Base-by-base conservation (phyloP, 352 stramenopile genomes). In the Pythium insidiosum region DNA sequence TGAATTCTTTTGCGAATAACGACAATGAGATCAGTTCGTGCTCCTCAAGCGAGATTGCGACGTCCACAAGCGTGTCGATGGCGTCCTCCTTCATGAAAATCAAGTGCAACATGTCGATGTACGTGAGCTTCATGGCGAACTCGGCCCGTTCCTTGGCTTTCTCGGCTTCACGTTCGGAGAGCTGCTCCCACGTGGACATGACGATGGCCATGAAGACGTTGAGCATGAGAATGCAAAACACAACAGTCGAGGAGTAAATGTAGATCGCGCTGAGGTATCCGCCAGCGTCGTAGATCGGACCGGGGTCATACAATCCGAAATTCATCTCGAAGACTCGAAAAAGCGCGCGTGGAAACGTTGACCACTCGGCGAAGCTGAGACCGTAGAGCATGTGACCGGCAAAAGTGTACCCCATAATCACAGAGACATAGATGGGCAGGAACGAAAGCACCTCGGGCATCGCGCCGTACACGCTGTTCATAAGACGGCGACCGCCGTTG, bases 191-290 rank as follows among this genome's bases (percentile, higher is more conserved):
- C 21, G 70, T 85, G 31, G 60, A 80, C 70, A 85, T 83, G 38
- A 85, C 69, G 46, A 85, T 85, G 16, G 73, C 73, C 73, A 85
- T 85, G 46, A 85, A 85, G 1, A 85, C 63, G 37, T 85, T 85
- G 30, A 85, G 66, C 73, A 85, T 81, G 44, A 85, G 68, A 45
- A 85, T 85, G 44, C 69, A 83, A 41, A 85, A 85, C 5, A 85
- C 68, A 26, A 74, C 52, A 37, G 73, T 85, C 2, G 67, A 65
- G 7, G 73, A 73, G 58, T 85, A 85, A 43, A 85, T 81, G 55
- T 76, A 85, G 41, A 81, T 71, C 16, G 66, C 69, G 26, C 73
- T 83, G 36, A 81, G 64, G 43, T 79, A 68, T 0, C 73, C 73
- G 7, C 69, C 58, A 9, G 72, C 65, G 30, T 83, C 73, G 47